phyloP scores from a whole-genome alignment of 805 yeast species.

The Yarrowia divulgata region DNA sequence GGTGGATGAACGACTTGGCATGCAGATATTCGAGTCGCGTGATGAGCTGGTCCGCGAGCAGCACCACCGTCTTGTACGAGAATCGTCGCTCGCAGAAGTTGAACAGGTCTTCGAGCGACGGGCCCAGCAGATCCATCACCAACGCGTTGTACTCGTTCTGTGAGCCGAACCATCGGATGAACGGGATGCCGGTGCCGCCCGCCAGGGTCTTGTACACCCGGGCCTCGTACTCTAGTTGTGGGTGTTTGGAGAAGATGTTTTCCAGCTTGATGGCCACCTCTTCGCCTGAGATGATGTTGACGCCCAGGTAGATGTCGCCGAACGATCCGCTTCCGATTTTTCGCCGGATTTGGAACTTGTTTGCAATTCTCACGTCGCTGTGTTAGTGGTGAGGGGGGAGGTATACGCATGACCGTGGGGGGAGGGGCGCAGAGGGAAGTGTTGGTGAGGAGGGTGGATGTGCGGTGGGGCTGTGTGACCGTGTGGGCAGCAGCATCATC shows the following conservation, averaged over 20 bases:
- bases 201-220: constrained; percentile 91
- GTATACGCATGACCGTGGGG: no score
- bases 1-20: constrained; percentile 87
- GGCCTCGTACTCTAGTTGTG: constrained; percentile 96
- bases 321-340: constrained; percentile 97
- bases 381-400: no score
- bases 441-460: no score
- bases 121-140: constrained; percentile 96
- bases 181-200: constrained; percentile 97
- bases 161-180: constrained; percentile 95
- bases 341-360: constrained; percentile 91
- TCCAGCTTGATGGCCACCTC: constrained; percentile 97
- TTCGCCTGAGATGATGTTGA: constrained; percentile 93
- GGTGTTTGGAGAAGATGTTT: constrained; percentile 88
- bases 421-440: no score
- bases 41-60: constrained; percentile 91
- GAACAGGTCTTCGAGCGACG: constrained; percentile 92
- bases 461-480: no score
- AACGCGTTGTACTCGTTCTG: constrained; percentile 96
- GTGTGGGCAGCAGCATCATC: no score
- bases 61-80: constrained; percentile 88
- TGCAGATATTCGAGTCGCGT: constrained; percentile 95
- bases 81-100: constrained; percentile 95
- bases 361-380: constrained; percentile 87
- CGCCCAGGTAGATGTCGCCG: constrained; percentile 91